Percentiles rank a stretch among this genome's conserved stretches.
These are phyloP conservation scores for Coniochaeta prunicola DNA, from an alignment of 2,329 filamentous ascomycete genomes.

Conservation along the genomic window DNA sequence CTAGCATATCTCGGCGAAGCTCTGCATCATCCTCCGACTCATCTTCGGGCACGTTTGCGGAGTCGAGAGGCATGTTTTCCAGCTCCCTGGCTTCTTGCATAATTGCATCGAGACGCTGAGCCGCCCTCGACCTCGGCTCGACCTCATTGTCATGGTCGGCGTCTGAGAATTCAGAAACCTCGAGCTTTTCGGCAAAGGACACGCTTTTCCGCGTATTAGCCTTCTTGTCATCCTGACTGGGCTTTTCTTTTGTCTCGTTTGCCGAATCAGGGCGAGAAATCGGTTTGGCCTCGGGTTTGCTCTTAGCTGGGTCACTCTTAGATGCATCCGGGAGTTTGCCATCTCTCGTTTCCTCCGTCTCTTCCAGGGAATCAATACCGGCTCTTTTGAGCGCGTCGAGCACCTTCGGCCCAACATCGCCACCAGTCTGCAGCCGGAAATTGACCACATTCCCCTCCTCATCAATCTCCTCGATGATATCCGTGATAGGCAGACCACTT, in stretches of 20 bases:
- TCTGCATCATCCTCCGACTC: constrained; percentile 76
- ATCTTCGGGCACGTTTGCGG: constrained; percentile 59
- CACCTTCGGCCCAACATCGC: constrained; percentile 59
- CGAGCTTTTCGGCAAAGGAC: constrained; percentile 49
- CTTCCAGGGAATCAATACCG: constrained; percentile 47
- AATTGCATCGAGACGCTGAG: constrained; percentile 45
- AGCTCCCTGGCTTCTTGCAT: constrained; percentile 48
- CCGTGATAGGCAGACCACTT: constrained; percentile 70
- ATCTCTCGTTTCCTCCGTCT: constrained; percentile 4
- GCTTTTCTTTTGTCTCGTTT: neutral
- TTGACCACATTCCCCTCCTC: constrained; percentile 81
- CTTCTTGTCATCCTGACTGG: neutral
- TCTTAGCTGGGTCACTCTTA: neutral
- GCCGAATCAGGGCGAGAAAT: neutral
- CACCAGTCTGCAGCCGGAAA: constrained; percentile 58
- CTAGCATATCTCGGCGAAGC: constrained; percentile 79
- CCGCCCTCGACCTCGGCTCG: constrained; percentile 28
- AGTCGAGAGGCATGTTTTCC: constrained; percentile 35
- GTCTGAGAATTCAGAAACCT: constrained; percentile 7
- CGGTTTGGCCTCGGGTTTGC: neutral
- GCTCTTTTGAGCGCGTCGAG: constrained; percentile 68
- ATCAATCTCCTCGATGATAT: constrained; percentile 88
- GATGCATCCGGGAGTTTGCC: neutral
- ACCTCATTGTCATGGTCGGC: constrained; percentile 26
- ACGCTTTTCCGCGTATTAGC: constrained; percentile 46